phyloP scores from a whole-genome alignment of 192 early-diverging fungal species.

The Phycomyces nitens region DNA sequence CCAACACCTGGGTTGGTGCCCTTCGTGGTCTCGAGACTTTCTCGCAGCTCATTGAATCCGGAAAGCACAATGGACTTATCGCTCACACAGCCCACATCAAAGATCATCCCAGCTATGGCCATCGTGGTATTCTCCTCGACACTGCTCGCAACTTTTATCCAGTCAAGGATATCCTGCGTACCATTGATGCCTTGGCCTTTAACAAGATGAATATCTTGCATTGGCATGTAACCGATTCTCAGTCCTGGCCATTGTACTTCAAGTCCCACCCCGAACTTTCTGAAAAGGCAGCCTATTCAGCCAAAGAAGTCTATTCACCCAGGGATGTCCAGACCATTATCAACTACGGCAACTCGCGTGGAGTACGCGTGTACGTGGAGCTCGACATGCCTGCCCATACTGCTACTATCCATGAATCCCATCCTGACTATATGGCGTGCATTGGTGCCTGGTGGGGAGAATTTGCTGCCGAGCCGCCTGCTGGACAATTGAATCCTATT shows the following conservation, averaged over 20 bases:
- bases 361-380: conserved; percentile 84
- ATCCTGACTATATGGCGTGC: conserved; percentile 60
- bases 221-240: conserved; percentile 70
- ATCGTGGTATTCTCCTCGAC: conserved; percentile 68
- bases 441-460: conserved; percentile 55
- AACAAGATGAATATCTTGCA: conserved; percentile 78
- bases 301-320: conserved; percentile 63
- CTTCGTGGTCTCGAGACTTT: conserved; percentile 70
- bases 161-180: conserved; percentile 51
- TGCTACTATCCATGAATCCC: conserved; percentile 36
- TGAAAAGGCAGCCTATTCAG: conserved; percentile 61
- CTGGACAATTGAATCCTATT: conserved; percentile 76
- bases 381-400: conserved; percentile 83
- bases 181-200: conserved; percentile 66
- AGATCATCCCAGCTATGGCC: conserved; percentile 62
- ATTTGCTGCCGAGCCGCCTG: conserved; percentile 73
- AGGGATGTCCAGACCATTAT: conserved; percentile 64
- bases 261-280: conserved; percentile 59
- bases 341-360: conserved; percentile 63
- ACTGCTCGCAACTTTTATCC: conserved; percentile 68
- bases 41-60: conserved; percentile 57
- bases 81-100: conserved; percentile 54
- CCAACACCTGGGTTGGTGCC: conserved; percentile 64
- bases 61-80: conserved; percentile 39
- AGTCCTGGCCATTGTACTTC: conserved; percentile 70